These are phyloP conservation scores for Multifurca ochricompacta DNA, from an alignment of 768 basidiomycete genomes.

Conservation along the genomic window DNA sequence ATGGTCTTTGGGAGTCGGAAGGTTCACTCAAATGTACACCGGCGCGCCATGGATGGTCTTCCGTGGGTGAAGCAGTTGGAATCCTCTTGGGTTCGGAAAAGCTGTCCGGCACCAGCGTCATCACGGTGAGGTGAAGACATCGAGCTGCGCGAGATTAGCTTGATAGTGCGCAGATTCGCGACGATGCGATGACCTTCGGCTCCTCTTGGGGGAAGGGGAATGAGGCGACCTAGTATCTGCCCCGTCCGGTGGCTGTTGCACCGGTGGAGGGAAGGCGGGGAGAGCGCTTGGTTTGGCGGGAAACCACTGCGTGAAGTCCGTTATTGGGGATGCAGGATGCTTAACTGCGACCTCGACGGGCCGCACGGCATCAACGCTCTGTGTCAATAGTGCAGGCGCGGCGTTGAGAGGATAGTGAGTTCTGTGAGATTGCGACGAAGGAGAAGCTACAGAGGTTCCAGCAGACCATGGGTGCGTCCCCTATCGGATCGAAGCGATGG, in stretches of 20 bases:
- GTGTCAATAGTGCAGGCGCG: conserved; percentile 5
- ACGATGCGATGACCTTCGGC: neutral
- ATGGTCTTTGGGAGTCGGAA: neutral
- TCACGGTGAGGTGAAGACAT: neutral
- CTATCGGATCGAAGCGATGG: neutral
- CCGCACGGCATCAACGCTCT: conserved; percentile 1
- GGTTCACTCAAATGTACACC: neutral
- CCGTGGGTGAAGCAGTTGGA: neutral
- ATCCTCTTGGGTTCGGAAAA: neutral
- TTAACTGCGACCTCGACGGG: conserved; percentile 1
- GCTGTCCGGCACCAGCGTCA: too few relatives aligned
- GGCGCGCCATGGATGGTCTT: neutral
- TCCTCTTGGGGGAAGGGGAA: neutral
- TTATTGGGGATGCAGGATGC: neutral
- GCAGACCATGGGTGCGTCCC: conserved; percentile 1
- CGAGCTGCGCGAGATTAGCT: neutral
- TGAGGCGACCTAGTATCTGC: neutral
- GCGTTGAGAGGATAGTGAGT: conserved; percentile 10
- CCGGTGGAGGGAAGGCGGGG: neutral
- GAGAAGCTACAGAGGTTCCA: neutral
- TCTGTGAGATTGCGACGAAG: conserved; percentile 9
- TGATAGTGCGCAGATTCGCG: conserved; percentile 2
- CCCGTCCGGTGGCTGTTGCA: neutral
- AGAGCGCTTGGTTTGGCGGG: neutral
- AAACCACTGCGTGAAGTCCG: neutral